A percentile compares a stretch with the other conserved stretches of the same genome.
Conservation (phyloP, 83 land plant species). For the Thuja plicata region DNA sequence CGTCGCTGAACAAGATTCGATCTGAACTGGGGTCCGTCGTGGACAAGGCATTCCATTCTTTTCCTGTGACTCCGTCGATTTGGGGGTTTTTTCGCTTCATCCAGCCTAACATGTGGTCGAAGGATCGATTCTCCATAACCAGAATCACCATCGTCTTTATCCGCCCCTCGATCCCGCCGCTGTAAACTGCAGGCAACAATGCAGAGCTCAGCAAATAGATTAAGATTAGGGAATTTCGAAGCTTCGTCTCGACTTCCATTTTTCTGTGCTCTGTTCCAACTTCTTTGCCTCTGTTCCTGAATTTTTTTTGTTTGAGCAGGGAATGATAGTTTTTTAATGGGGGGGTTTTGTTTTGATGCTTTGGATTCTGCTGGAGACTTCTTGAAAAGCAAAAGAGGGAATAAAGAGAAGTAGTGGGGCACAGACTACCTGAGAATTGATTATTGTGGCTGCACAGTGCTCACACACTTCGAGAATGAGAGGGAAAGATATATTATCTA, state of each 20-base stretch:
- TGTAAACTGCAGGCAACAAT: neutral
- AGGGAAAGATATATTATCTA: too few species aligned
- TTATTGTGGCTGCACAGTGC: too few species aligned
- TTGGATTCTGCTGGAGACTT: too few species aligned
- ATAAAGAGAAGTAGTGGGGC: too few species aligned
- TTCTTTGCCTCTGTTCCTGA: too few species aligned
- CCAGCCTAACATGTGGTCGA: conserved; percentile 97
- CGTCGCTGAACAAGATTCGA: conserved; percentile 53
- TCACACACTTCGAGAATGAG: too few species aligned
- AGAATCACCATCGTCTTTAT: conserved; percentile 81
- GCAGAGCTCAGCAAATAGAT: neutral
- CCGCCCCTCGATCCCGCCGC: conserved; percentile 33
- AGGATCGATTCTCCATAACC: conserved; percentile 89
- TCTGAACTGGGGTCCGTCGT: conserved; percentile 30
- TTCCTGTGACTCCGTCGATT: conserved; percentile 75
- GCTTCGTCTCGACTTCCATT: neutral
- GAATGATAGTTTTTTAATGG: too few species aligned
- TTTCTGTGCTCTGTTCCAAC: too few species aligned
- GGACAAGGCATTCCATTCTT: conserved; percentile 60
- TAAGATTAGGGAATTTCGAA: neutral
- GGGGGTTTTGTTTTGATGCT: too few species aligned
- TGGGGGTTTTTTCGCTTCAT: conserved; percentile 64
- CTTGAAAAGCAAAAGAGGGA: too few species aligned
- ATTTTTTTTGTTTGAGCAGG: too few species aligned
- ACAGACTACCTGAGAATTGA: too few species aligned